Evolutionary conservation across 768 basidiomycete species (phyloP).

Genomic region (Kwoniella pini): DNA sequence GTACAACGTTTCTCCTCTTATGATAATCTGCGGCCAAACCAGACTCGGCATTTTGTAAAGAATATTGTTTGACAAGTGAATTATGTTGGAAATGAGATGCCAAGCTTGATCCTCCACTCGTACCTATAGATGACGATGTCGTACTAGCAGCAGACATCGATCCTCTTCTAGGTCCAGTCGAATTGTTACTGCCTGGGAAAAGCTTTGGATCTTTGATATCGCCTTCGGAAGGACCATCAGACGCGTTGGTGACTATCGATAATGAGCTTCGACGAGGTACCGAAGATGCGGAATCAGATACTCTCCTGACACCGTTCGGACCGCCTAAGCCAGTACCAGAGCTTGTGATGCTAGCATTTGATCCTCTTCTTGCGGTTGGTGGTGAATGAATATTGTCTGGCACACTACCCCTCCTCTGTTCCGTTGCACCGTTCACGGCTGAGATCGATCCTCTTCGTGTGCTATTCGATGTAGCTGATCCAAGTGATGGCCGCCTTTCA

Average conservation of each 20-base stretch:
- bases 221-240: not conserved
- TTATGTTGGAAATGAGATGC: constrained; percentile 53
- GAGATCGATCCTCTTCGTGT: constrained; percentile 16
- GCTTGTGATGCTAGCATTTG: not conserved
- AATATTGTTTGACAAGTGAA: constrained; percentile 68
- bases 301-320: not conserved
- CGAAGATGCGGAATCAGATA: constrained; percentile 6
- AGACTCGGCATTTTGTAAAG: constrained; percentile 86
- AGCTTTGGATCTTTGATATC: constrained; percentile 33
- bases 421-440: not conserved
- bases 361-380: constrained; percentile 18
- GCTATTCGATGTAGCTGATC: not conserved
- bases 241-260: constrained; percentile 14
- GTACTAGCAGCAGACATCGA: constrained; percentile 16
- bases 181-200: constrained; percentile 17
- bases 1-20: constrained; percentile 90
- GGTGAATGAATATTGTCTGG: constrained; percentile 10
- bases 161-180: constrained; percentile 19
- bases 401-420: constrained; percentile 11
- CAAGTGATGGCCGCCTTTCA: constrained; percentile 13
- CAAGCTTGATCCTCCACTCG: constrained; percentile 9
- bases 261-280: constrained; percentile 13
- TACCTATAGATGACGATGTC: constrained; percentile 8
- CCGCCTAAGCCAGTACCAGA: not conserved
- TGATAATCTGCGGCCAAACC: constrained; percentile 92